These are phyloP conservation scores for Heterobasidion parviporum DNA, from an alignment of 1,284 basidiomycete species.

Conservation along the genomic window DNA sequence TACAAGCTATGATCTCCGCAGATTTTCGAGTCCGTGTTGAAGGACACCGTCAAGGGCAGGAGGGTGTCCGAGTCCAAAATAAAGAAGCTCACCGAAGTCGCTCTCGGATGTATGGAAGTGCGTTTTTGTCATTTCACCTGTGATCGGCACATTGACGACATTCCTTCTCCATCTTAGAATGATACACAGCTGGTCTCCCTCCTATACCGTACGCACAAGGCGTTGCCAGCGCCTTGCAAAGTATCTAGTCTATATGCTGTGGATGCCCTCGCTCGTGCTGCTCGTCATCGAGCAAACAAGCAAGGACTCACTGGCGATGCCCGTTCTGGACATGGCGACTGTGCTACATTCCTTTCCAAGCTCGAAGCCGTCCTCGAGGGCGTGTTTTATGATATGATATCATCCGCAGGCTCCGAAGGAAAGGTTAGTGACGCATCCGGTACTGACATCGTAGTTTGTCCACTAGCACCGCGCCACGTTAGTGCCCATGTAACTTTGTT, in stretches of 20 bases:
- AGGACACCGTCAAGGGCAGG: constrained; percentile 73
- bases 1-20: constrained; percentile 1
- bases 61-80: constrained; percentile 82
- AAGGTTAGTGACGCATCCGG: constrained; percentile 61
- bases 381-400: constrained; percentile 73
- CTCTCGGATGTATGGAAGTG: constrained; percentile 69
- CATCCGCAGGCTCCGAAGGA: constrained; percentile 53
- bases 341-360: constrained; percentile 77
- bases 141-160: background rate
- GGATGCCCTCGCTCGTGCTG: constrained; percentile 82
- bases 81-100: constrained; percentile 61
- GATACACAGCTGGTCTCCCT: constrained; percentile 82
- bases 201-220: constrained; percentile 80
- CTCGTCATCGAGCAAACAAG: constrained; percentile 62
- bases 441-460: constrained; percentile 7
- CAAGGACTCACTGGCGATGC: constrained; percentile 48
- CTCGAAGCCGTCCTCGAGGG: constrained; percentile 81
- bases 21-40: constrained; percentile 65
- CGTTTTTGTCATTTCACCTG: background rate
- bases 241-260: constrained; percentile 84
- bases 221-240: constrained; percentile 57
- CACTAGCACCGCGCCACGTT: background rate
- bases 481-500: background rate
- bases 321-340: constrained; percentile 56
- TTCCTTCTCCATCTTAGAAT: constrained; percentile 34